These are phyloP conservation scores for Melaleuca quinquenervia DNA, from an alignment of 345 rosid species.

Conservation along the genomic window DNA sequence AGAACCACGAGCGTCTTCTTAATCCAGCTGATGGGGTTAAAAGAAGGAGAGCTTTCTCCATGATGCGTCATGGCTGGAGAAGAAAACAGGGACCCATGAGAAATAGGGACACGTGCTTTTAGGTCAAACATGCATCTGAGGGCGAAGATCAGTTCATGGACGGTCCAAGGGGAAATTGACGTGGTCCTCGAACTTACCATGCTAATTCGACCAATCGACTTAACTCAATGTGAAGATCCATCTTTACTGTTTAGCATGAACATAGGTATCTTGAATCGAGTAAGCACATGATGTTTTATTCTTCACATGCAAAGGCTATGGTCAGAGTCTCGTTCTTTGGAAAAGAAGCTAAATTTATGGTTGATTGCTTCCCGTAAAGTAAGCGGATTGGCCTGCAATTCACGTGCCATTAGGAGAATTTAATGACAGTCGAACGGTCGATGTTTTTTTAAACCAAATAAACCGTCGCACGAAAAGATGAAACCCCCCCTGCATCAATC, in stretches of 20 bases:
- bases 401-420: not conserved
- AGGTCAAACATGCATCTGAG: not conserved
- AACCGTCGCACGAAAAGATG: not conserved
- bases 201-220: fast-evolving
- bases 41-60: not conserved
- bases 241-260: not conserved
- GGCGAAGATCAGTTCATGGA: fast-evolving
- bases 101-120: not conserved
- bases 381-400: not conserved
- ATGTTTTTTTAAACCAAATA: not conserved
- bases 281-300: not conserved
- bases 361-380: not conserved
- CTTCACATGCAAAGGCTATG: not conserved
- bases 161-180: not conserved
- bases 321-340: not conserved
- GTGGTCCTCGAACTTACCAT: not conserved
- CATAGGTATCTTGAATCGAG: not conserved
- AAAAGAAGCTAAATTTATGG: not conserved
- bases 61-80: not conserved
- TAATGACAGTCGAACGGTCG: not conserved
- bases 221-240: fast-evolving
- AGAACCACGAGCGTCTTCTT: not conserved
- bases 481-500: too few relatives aligned
- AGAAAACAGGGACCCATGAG: not conserved
- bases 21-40: not conserved